Evolutionary conservation across 495 filamentous ascomycete genomes (phyloP).

Genomic region (Paragyromitra xinjiangensis): DNA sequence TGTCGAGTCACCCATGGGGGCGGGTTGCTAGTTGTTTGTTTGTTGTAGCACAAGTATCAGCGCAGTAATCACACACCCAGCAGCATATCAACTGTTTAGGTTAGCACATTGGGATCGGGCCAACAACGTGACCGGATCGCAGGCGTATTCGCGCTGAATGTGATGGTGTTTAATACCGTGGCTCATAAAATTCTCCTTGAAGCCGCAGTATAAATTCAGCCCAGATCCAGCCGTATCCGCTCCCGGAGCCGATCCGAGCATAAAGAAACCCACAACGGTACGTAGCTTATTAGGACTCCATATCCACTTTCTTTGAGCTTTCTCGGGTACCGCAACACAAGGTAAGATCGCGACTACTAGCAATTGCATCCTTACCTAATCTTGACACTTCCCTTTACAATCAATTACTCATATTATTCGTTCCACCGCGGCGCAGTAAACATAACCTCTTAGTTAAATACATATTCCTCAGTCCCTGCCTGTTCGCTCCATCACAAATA

Average conservation of each 20-base stretch:
- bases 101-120: constrained; percentile 25
- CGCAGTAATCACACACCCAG: constrained; percentile 26
- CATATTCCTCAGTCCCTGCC: constrained; percentile 26
- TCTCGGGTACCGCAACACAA: neutral
- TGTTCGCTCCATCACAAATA: neutral
- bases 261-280: neutral
- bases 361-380: neutral
- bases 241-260: neutral
- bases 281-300: neutral
- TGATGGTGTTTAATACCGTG: neutral
- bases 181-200: constrained; percentile 1
- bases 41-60: constrained; percentile 38
- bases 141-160: neutral
- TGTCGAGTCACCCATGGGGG: constrained; percentile 35
- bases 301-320: neutral
- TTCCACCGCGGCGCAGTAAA: neutral
- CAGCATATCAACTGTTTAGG: constrained; percentile 37
- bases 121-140: constrained; percentile 20
- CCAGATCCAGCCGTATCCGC: constrained; percentile 3
- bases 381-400: neutral
- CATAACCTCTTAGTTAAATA: neutral
- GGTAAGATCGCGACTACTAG: neutral
- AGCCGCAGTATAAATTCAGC: constrained; percentile 6
- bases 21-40: constrained; percentile 4
- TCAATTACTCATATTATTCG: constrained; percentile 12